phyloP scores from a whole-genome alignment of 2,329 filamentous ascomycete genomes.

The Aspergillus fijiensis region DNA sequence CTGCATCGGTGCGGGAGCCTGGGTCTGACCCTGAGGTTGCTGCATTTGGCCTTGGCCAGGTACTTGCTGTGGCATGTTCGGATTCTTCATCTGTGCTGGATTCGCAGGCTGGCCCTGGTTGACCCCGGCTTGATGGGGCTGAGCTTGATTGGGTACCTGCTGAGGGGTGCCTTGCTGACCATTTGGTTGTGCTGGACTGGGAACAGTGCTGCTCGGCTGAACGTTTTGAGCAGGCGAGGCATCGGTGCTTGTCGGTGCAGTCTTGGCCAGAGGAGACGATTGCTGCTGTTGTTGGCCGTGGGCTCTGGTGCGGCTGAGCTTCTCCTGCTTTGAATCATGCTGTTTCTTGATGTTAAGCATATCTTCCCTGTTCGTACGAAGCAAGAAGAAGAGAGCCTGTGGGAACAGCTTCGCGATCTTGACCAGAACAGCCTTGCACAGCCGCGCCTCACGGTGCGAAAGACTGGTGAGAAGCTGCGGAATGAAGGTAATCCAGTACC shows the following conservation, averaged over 20 bases:
- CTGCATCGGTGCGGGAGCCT: slow-evolving; percentile 20
- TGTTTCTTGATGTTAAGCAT: slow-evolving; percentile 89
- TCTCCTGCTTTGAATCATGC: slow-evolving; percentile 65
- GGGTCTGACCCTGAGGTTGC: slow-evolving; percentile 14
- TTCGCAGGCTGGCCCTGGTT: slow-evolving; percentile 17
- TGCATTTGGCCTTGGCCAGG: slow-evolving; percentile 11
- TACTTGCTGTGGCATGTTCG: slow-evolving; percentile 7
- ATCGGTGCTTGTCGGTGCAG: slow-evolving; percentile 46
- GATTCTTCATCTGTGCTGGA: slow-evolving; percentile 14
- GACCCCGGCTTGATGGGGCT: slow-evolving; percentile 16
- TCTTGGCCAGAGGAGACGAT: slow-evolving; percentile 38
- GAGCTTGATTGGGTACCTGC: slow-evolving; percentile 24
- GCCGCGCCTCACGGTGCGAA: slow-evolving; percentile 83
- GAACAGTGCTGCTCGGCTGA: slow-evolving; percentile 43
- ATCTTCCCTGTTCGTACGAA: slow-evolving; percentile 90
- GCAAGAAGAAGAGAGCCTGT: slow-evolving; percentile 92
- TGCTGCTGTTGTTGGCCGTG: slow-evolving; percentile 50
- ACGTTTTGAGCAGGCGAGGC: slow-evolving; percentile 46
- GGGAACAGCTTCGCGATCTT: slow-evolving; percentile 96
- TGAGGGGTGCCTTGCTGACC: slow-evolving; percentile 26
- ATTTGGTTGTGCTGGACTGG: slow-evolving; percentile 28
- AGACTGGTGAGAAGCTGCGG: slow-evolving; percentile 91
- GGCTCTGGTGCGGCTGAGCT: slow-evolving; percentile 64
- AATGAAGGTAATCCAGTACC: slow-evolving; percentile 99
- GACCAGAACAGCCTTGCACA: slow-evolving; percentile 80